Conservation (phyloP, 129 eudicot species). For the Helichrysum umbraculigerum region DNA sequence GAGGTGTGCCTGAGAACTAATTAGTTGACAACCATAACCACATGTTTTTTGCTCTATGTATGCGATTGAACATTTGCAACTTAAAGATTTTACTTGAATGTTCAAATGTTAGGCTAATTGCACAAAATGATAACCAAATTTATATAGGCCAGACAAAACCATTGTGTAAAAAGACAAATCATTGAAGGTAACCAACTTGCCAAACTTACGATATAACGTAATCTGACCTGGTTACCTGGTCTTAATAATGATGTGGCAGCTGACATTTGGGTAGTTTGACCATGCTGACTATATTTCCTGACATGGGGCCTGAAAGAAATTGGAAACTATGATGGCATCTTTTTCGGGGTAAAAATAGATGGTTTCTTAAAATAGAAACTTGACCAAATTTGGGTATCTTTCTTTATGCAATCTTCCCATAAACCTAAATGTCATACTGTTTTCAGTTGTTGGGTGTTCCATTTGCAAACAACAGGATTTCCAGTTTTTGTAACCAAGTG, state of each 20-base stretch:
- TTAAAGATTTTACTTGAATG: background rate
- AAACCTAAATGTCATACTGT: background rate
- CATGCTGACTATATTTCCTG: background rate
- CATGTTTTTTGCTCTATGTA: background rate
- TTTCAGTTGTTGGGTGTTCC: background rate
- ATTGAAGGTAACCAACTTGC: background rate
- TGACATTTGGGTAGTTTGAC: background rate
- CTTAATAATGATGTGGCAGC: background rate
- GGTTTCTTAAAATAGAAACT: background rate
- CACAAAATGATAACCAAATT: background rate
- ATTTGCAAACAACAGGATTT: background rate
- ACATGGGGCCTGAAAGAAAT: background rate
- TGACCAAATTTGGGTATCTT: background rate
- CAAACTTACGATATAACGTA: background rate
- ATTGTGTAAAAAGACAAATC: background rate
- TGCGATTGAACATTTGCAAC: background rate
- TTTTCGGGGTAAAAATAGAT: background rate
- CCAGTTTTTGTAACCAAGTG: background rate
- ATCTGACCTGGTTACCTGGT: background rate
- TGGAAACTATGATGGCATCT: background rate
- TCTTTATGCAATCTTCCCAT: background rate
- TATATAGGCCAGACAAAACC: background rate
- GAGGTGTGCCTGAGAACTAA: conserved; percentile 52
- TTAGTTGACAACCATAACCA: conserved; percentile 6
- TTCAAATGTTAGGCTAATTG: background rate